Base-by-base conservation (phyloP, 768 basidiomycete genomes). In the Tulasnella sp. region DNA sequence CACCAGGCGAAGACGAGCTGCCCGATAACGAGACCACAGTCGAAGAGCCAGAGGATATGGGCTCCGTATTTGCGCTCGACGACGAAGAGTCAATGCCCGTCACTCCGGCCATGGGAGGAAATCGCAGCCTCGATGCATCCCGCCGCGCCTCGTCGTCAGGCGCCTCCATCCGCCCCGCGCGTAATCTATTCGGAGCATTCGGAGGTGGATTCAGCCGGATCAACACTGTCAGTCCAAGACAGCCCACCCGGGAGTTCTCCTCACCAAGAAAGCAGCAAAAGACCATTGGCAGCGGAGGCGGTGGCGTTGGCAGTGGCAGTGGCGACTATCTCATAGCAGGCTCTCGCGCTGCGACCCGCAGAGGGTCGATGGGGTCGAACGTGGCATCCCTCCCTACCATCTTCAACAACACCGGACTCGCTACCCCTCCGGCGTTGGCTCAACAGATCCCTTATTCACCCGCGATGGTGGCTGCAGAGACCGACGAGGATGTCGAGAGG, bases 1-100 rank as follows among this genome's bases (percentile, higher is more conserved):
- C 67, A 10, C 70, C 65, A 1, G 72, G 73, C 2, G 73, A 74
- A n/a, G 66, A 63, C 21, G 22, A n/a, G 2, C 7, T 7, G 15
- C 34, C 34, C 5, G 15, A 38, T 38, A 5, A 38, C 7, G 7
- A 15, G 15, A 38, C 54, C 4, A 41, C n/a, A 7, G 7, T 15
- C 38, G 42, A 56, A 31, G 54, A 56, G 31, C 11, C 17, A 22
- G 70, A 66, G 27, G 63, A 65, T 12, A 53, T 59, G 41, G 60
- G 53, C 19, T 46, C 56, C 24, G 42, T 52, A 21, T 53, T 45
- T 21, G 19, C 58, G 22, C 41, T 43, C 7, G 54, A 56, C 21
- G 54, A 56, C 2, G 54, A 56, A 30, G 54, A 56, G n/a, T 54
- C 43, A 4, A 22, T 44, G 24, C 61, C 53, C 43, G 63, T 53